These are phyloP conservation scores for Ceratocystis cubensis DNA, from an alignment of 2,329 filamentous ascomycete species.

Conservation along the genomic window DNA sequence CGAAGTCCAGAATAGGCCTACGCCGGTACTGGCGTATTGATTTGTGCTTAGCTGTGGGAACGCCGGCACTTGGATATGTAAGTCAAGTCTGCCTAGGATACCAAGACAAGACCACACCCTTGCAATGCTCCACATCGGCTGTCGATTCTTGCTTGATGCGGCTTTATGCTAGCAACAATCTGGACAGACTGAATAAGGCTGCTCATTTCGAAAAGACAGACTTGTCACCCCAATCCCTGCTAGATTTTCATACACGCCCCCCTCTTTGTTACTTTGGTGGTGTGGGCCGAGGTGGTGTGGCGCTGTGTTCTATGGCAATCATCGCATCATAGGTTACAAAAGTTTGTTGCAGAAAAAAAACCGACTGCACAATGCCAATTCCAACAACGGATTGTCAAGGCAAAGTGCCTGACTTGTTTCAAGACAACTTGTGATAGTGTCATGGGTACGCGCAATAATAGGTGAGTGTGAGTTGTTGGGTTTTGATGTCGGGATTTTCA, in stretches of 20 bases:
- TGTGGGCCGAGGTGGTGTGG: neutral
- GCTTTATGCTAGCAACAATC: slow-evolving; percentile 4
- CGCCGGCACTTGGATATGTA: neutral
- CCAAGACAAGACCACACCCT: neutral
- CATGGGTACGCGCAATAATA: too few relatives aligned
- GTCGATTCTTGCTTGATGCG: slow-evolving; percentile 7
- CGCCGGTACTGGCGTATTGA: neutral
- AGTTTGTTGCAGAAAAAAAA: too few relatives aligned
- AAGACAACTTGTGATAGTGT: too few relatives aligned
- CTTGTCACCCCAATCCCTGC: neutral
- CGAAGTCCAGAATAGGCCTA: too few relatives aligned
- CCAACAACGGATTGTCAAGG: too few relatives aligned
- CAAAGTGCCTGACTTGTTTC: too few relatives aligned
- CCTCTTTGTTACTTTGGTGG: neutral
- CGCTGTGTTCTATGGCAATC: neutral
- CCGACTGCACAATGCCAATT: too few relatives aligned
- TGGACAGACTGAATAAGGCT: neutral
- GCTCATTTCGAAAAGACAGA: neutral
- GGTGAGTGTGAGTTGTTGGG: neutral
- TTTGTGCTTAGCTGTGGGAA: neutral
- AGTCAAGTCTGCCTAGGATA: slow-evolving; percentile 8
- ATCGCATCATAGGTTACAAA: neutral
- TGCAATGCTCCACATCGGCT: neutral
- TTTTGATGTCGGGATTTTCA: neutral
- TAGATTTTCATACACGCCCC: neutral